Conservation (phyloP, 345 rosid genomes). For the Acer negundo region DNA sequence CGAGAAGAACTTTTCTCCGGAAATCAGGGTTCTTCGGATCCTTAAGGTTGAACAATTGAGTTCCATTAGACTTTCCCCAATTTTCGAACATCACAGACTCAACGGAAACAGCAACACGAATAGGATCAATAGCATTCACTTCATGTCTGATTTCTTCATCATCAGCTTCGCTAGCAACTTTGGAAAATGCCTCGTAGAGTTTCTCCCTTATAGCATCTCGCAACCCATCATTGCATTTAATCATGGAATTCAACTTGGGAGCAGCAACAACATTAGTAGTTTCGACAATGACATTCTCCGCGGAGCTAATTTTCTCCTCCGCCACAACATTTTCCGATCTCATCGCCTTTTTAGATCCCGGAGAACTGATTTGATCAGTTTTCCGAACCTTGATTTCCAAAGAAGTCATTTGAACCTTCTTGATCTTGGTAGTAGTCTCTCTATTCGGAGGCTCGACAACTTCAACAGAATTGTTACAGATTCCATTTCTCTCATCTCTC, state of each 20-base stretch:
- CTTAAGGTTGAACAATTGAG: slow-evolving; percentile 53
- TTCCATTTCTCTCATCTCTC: slow-evolving; percentile 32
- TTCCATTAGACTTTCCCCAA: slow-evolving; percentile 43
- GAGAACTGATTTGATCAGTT: not conserved
- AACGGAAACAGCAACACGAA: slow-evolving; percentile 37
- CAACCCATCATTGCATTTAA: slow-evolving; percentile 41
- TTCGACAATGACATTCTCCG: not conserved
- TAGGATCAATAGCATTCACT: slow-evolving; percentile 42
- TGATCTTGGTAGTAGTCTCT: too few relatives aligned
- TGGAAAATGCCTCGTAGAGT: slow-evolving; percentile 46
- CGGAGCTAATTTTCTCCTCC: not conserved
- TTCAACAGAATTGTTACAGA: not conserved
- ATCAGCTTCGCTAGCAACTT: slow-evolving; percentile 45
- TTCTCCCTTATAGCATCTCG: slow-evolving; percentile 48
- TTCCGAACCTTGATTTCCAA: not conserved
- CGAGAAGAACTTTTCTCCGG: slow-evolving; percentile 53
- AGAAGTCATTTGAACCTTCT: not conserved
- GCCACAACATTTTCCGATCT: not conserved
- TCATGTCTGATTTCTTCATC: slow-evolving; percentile 27
- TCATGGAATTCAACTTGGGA: slow-evolving; percentile 26
- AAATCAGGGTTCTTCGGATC: slow-evolving; percentile 56
- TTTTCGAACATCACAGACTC: slow-evolving; percentile 48
- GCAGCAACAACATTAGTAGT: not conserved
- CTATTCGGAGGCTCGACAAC: not conserved
- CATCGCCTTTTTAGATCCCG: not conserved